phyloP scores from a whole-genome alignment of 331 rosid species.

The Prunus yedoensis region DNA sequence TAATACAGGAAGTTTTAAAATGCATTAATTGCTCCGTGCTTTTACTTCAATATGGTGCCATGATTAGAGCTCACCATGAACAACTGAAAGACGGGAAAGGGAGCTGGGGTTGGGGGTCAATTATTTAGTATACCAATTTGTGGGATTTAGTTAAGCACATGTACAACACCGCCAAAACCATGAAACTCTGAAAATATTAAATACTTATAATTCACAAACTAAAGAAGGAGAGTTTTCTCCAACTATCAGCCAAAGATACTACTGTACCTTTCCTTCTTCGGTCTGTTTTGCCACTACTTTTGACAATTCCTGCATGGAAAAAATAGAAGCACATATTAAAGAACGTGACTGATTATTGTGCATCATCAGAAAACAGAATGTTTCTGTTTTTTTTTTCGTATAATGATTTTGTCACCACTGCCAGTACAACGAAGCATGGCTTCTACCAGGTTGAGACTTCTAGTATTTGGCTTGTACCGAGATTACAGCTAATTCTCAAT shows the following conservation, averaged over 20 bases:
- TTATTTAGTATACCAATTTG: conserved; percentile 1
- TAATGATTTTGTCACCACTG: background rate
- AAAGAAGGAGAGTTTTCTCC: conserved; percentile 15
- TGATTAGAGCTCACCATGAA: background rate
- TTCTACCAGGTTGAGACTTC: background rate
- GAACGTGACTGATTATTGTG: background rate
- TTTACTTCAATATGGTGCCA: background rate
- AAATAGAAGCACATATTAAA: background rate
- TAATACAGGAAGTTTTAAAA: background rate
- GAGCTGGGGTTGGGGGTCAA: background rate
- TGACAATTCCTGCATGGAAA: conserved; percentile 63
- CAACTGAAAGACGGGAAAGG: background rate
- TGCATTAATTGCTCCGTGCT: background rate
- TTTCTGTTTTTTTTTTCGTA: background rate
- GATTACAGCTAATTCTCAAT: background rate
- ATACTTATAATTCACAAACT: background rate
- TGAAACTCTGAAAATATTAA: background rate
- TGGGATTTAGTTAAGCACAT: background rate
- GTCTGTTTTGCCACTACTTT: conserved; percentile 84
- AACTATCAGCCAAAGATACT: conserved; percentile 4
- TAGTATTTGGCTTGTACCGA: background rate
- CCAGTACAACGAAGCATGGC: background rate
- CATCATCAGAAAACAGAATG: background rate
- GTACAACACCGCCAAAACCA: background rate
- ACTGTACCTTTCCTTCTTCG: conserved; percentile 94